Evolutionary conservation across 192 early-diverging fungal genomes (phyloP).

Genomic region (Thamnidium elegans): DNA sequence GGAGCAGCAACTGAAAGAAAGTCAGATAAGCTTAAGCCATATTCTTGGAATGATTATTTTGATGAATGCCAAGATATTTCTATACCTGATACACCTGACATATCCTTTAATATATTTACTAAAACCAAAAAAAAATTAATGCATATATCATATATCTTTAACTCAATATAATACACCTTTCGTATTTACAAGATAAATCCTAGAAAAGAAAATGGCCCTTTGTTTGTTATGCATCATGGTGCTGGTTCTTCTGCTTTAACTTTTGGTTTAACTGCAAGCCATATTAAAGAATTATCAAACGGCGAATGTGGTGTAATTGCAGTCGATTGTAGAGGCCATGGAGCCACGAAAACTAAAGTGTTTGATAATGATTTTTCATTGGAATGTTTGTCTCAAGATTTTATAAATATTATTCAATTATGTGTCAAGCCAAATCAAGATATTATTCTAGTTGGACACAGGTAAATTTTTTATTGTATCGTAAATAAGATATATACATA

Average conservation of each 20-base stretch:
- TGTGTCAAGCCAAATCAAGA: slow-evolving; percentile 51
- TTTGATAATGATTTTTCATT: slow-evolving; percentile 45
- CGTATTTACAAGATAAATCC: slow-evolving; percentile 37
- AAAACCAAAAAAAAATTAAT: not conserved
- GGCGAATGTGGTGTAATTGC: slow-evolving; percentile 49
- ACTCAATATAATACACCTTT: slow-evolving; percentile 36
- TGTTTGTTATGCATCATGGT: slow-evolving; percentile 83
- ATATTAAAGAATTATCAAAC: slow-evolving; percentile 44
- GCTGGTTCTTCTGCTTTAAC: slow-evolving; percentile 67
- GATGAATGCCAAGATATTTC: slow-evolving; percentile 39
- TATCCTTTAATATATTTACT: slow-evolving; percentile 27
- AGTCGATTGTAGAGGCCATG: slow-evolving; percentile 73
- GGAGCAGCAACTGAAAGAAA: not conserved
- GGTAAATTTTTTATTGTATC: slow-evolving; percentile 36
- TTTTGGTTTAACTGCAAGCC: slow-evolving; percentile 60
- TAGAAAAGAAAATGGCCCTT: slow-evolving; percentile 43
- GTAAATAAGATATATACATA: not conserved
- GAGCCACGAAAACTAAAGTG: slow-evolving; percentile 54
- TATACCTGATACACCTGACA: slow-evolving; percentile 30
- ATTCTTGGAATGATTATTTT: slow-evolving; percentile 57
- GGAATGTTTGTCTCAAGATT: slow-evolving; percentile 56
- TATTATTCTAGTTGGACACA: slow-evolving; percentile 76
- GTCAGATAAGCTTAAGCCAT: slow-evolving; percentile 21
- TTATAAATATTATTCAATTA: slow-evolving; percentile 44
- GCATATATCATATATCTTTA: not conserved